These are phyloP conservation scores for Acrodontium crateriforme DNA, from an alignment of 2,329 filamentous ascomycete species.

Conservation along the genomic window DNA sequence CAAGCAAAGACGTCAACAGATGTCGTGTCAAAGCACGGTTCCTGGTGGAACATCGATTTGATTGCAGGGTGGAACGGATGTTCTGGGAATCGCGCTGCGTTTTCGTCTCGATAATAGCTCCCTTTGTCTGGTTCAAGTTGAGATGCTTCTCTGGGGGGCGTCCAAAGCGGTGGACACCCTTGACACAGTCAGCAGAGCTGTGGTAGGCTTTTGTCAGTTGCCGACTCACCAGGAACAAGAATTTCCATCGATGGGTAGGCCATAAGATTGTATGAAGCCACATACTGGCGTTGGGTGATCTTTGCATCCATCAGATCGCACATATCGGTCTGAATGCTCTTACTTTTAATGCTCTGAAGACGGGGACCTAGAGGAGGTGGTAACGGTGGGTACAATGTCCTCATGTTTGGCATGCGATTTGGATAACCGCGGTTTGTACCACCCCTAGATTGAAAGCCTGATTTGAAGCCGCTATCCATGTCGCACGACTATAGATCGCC, in stretches of 20 bases:
- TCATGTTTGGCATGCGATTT: too few relatives aligned
- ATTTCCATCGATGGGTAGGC: slow-evolving; percentile 25
- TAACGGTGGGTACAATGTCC: too few relatives aligned
- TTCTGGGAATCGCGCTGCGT: slow-evolving; percentile 35
- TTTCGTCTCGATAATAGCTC: slow-evolving; percentile 43
- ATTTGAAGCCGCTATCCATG: too few relatives aligned
- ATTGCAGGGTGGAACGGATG: slow-evolving; percentile 41
- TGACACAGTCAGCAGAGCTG: slow-evolving; percentile 14
- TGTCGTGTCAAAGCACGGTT: slow-evolving; percentile 23
- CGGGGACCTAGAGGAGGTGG: not conserved
- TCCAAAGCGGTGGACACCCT: slow-evolving; percentile 40
- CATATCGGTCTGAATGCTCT: not conserved
- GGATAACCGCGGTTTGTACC: too few relatives aligned
- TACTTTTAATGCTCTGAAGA: not conserved
- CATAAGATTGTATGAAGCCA: slow-evolving; percentile 42
- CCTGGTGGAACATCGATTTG: slow-evolving; percentile 26
- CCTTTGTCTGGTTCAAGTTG: slow-evolving; percentile 29
- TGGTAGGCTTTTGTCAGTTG: not conserved
- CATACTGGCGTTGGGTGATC: slow-evolving; percentile 19
- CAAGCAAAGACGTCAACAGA: slow-evolving; percentile 45
- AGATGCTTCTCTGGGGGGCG: slow-evolving; percentile 23
- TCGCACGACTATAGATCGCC: too few relatives aligned
- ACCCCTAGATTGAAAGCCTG: too few relatives aligned
- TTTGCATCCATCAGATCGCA: not conserved
- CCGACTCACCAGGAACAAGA: slow-evolving; percentile 30